Conservation (phyloP, 148 eudicot genomes). For the Silene latifolia region DNA sequence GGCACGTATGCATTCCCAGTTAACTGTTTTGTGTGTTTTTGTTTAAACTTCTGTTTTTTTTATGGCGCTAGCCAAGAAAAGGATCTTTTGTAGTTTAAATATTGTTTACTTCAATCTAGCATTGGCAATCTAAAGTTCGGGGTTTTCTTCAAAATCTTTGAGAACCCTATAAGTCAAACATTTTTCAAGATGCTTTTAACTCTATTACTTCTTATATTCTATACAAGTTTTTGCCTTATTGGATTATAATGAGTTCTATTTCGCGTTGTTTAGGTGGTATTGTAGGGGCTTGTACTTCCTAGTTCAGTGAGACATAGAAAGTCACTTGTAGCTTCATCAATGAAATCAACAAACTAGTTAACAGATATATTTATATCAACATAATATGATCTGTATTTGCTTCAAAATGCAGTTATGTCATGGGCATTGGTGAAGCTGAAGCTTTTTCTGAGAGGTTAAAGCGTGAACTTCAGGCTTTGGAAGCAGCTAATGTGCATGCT, state of each 20-base stretch:
- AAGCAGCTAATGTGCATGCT: conserved; percentile 99
- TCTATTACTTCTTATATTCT: background rate
- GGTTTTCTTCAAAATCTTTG: background rate
- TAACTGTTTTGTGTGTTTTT: conserved; percentile 8
- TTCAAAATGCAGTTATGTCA: conserved; percentile 67
- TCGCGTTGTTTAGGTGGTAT: background rate
- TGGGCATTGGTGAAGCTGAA: conserved; percentile 99
- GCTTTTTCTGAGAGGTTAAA: conserved; percentile 95
- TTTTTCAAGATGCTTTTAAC: background rate
- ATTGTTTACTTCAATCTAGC: conserved; percentile 1
- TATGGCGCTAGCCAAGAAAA: background rate
- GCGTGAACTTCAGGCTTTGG: conserved; percentile 95
- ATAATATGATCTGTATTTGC: conserved; percentile 1
- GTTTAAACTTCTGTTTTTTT: background rate
- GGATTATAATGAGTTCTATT: background rate
- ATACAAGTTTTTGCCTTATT: background rate
- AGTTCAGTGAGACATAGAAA: background rate
- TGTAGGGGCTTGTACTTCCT: background rate
- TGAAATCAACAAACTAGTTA: background rate
- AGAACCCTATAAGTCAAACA: background rate
- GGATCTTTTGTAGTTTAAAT: background rate
- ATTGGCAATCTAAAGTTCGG: background rate
- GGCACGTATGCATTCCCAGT: conserved; percentile 69
- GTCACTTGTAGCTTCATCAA: conserved; percentile 7
- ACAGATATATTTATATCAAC: background rate